Evolutionary conservation across 345 rosid genomes (phyloP).

Genomic region (Brassica cretica): DNA sequence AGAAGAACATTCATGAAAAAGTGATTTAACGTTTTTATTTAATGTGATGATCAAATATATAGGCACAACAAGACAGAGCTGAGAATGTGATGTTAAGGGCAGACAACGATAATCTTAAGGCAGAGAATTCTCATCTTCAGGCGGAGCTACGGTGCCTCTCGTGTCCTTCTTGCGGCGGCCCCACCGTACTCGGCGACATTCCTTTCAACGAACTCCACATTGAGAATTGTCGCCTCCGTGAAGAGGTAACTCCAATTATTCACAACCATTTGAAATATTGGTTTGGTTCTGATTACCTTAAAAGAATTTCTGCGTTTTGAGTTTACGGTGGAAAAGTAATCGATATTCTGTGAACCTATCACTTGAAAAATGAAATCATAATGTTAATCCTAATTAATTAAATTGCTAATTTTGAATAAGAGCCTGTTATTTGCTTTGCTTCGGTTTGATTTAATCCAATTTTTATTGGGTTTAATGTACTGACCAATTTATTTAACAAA

Average conservation of each 20-base stretch:
- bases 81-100: constrained; percentile 76
- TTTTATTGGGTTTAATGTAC: neutral
- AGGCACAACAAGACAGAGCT: constrained; percentile 92
- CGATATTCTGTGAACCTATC: neutral
- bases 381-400: neutral
- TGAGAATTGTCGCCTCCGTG: constrained; percentile 83
- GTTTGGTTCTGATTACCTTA: neutral
- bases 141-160: constrained; percentile 63
- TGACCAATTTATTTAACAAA: neutral
- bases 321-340: neutral
- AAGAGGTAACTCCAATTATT: constrained; percentile 54
- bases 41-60: constrained; percentile 2
- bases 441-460: neutral
- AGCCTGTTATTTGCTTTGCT: neutral
- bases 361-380: neutral
- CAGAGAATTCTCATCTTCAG: constrained; percentile 73
- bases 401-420: neutral
- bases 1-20: neutral
- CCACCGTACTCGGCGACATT: constrained; percentile 62
- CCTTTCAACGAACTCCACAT: constrained; percentile 74
- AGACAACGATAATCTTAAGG: constrained; percentile 74
- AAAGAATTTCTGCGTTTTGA: neutral
- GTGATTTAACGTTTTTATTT: neutral
- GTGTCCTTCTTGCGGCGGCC: constrained; percentile 83
- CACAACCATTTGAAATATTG: neutral